Conservation (phyloP, 169 alveolate species). For the Plasmodium cynomolgi region DNA sequence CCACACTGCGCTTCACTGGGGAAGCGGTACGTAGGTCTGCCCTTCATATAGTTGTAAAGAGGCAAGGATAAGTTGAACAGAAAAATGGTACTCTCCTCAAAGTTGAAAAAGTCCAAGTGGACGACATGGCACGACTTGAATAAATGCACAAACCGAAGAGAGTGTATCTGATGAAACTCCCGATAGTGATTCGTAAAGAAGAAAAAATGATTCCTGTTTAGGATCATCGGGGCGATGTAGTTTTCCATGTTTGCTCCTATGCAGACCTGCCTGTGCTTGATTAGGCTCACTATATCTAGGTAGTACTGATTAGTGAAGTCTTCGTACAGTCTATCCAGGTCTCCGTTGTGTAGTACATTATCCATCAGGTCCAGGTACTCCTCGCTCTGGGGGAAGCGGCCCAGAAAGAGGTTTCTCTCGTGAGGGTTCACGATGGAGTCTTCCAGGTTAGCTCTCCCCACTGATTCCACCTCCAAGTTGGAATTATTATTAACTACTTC, state of each 20-base stretch:
- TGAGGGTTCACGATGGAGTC: not conserved
- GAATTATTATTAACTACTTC: not conserved
- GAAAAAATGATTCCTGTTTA: slow-evolving; percentile 14
- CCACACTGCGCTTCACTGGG: not conserved
- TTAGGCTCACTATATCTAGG: slow-evolving; percentile 14
- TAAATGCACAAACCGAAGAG: not conserved
- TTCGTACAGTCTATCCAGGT: slow-evolving; percentile 12
- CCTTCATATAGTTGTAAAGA: slow-evolving; percentile 12
- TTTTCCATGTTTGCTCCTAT: slow-evolving; percentile 42
- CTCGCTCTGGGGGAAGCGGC: not conserved
- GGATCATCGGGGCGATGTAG: not conserved
- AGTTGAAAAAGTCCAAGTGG: slow-evolving; percentile 6
- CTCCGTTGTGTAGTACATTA: slow-evolving; percentile 10
- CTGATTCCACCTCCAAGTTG: not conserved
- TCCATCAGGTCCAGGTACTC: slow-evolving; percentile 10
- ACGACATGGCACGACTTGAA: slow-evolving; percentile 14
- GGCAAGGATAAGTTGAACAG: slow-evolving; percentile 1
- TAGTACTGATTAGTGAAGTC: slow-evolving; percentile 12
- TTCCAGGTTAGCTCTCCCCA: not conserved
- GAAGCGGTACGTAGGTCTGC: slow-evolving; percentile 7
- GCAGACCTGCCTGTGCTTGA: slow-evolving; percentile 8
- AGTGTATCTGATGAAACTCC: not conserved
- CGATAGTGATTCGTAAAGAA: slow-evolving; percentile 9
- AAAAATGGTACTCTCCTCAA: not conserved
- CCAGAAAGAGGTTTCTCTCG: not conserved